phyloP scores from a whole-genome alignment of 164 flowering plant species.

The Litsea cubeba region DNA sequence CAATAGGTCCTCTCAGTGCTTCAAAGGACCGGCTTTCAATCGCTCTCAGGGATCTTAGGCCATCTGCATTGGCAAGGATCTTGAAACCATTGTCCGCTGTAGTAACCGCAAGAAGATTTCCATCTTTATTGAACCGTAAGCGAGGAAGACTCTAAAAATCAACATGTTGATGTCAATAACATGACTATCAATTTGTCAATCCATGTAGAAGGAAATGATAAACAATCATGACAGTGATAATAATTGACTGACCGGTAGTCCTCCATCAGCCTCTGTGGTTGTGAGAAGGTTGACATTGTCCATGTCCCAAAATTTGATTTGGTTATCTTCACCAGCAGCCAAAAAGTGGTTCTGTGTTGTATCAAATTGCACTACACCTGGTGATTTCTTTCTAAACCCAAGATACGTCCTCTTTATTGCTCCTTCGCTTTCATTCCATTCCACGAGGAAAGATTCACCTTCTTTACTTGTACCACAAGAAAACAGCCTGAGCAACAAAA shows the following conservation, averaged over 20 bases:
- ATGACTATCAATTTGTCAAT: not conserved
- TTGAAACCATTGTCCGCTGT: slow-evolving; percentile 82
- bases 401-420: slow-evolving; percentile 67
- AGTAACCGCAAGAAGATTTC: slow-evolving; percentile 78
- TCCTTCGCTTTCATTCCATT: slow-evolving; percentile 98
- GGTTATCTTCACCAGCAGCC: slow-evolving; percentile 90
- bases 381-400: slow-evolving; percentile 76
- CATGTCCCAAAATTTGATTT: slow-evolving; percentile 40
- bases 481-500: slow-evolving; percentile 49
- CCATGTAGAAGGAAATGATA: not conserved
- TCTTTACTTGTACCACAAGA: slow-evolving; percentile 97
- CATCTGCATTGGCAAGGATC: slow-evolving; percentile 74
- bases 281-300: slow-evolving; percentile 42
- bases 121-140: slow-evolving; percentile 88
- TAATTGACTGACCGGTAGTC: slow-evolving; percentile 60
- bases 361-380: slow-evolving; percentile 84
- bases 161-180: slow-evolving; percentile 8
- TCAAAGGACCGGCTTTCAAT: slow-evolving; percentile 57
- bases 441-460: slow-evolving; percentile 83
- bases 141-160: slow-evolving; percentile 68
- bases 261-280: slow-evolving; percentile 83
- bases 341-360: slow-evolving; percentile 79
- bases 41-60: slow-evolving; percentile 48
- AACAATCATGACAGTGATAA: not conserved
- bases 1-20: slow-evolving; percentile 49